Base-by-base conservation (phyloP, 176 grass and related monocot species). In the Oryza officinalis region DNA sequence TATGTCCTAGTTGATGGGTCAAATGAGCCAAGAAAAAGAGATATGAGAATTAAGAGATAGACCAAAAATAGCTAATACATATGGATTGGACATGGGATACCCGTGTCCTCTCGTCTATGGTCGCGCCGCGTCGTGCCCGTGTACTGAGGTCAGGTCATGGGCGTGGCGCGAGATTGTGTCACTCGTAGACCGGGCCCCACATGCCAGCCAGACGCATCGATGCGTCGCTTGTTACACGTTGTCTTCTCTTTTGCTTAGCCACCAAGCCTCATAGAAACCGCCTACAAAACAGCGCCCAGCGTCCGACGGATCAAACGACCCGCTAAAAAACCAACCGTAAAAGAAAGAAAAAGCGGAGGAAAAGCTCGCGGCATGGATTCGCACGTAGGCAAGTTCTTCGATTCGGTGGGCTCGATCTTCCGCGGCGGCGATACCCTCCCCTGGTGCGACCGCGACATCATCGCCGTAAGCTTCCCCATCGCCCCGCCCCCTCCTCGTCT, bases 371-470 rank as follows among this genome's bases (percentile, higher is more conserved):
- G 22, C 13, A 96, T 96, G 94, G 88, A 87, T 8, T 67, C 20
- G 35, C 86, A 80, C 63, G 86, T 91, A 44, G 90, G 88, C 30
- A 85, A 71, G 14, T 74, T 96, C 78, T 66, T 91, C 35, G 88
- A 91, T 74, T 89, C 94, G 17, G 88, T 96, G 63, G 89, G 91
- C n/a, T 93, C 94, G 25, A 44, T 95, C 71, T 96, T 96, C 91
- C 85, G 78, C 76, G 88, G 94, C 71, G 13, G 81, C 64, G 94
- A 91, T 67, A 82, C 74, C 86, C 86, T 96, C 20, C 94, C 91
- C 67, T 91, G 87, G 77, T 96, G 94, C 86, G 91, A 96, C 68
- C 88, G 72, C 72, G 91, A 93, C 63, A 80, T 96, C 76, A 96
- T 96, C 84, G 83, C 91, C 46, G 91, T 96, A 85, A 94, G 90